A percentile compares a stretch with the other conserved stretches of the same genome.
phyloP scores from a whole-genome alignment of 1,139 yeast genomes.

The Lodderomyces theae region DNA sequence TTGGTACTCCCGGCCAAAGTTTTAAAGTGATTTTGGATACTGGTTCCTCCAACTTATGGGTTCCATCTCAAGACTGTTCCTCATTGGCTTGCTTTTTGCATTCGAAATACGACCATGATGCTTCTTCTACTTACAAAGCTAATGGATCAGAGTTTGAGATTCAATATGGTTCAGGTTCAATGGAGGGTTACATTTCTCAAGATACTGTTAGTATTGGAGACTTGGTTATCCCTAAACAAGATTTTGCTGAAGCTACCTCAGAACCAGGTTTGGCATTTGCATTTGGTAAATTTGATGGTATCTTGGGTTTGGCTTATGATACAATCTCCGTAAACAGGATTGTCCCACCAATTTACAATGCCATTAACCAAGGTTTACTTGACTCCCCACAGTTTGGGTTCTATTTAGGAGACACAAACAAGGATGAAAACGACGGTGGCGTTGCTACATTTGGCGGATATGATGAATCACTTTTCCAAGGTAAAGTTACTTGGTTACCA shows the following conservation, averaged over 20 bases:
- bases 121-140: conserved; percentile 75
- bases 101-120: conserved; percentile 78
- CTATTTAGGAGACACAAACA: conserved; percentile 76
- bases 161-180: conserved; percentile 87
- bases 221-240: conserved; percentile 79
- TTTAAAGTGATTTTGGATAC: conserved; percentile 93
- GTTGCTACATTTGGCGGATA: conserved; percentile 93
- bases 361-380: conserved; percentile 73
- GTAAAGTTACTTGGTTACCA: conserved; percentile 91
- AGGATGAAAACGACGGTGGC: conserved; percentile 72
- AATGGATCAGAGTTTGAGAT: conserved; percentile 85
- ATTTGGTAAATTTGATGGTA: conserved; percentile 97
- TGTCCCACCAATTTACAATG: conserved; percentile 92
- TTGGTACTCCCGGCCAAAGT: conserved; percentile 91
- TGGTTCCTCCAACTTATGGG: conserved; percentile 96
- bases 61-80: conserved; percentile 83
- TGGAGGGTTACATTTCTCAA: conserved; percentile 87
- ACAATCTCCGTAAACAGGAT: conserved; percentile 82
- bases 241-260: conserved; percentile 92
- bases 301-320: conserved; percentile 90
- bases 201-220: conserved; percentile 82
- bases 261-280: conserved; percentile 99
- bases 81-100: conserved; percentile 95
- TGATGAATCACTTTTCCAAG: conserved; percentile 69
- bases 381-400: conserved; percentile 87